Base-by-base conservation (phyloP, 2,329 filamentous ascomycete genomes). In the Didymella pinodella region DNA sequence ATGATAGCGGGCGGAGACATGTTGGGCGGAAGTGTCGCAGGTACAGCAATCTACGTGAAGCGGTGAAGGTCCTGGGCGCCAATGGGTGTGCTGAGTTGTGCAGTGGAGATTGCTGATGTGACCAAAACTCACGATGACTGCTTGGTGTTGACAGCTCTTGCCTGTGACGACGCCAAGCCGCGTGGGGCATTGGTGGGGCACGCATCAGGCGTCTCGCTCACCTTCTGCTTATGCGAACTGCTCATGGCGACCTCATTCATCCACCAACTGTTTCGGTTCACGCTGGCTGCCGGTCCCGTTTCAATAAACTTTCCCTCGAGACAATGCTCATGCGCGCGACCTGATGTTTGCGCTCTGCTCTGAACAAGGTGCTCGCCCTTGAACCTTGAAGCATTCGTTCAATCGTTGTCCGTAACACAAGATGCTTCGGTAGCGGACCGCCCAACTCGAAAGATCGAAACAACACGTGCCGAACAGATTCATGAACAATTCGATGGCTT, bases 1-100 rank as follows among this genome's bases (percentile, higher is more conserved):
- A 99, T 97, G 78, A 99, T 97, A 47, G 95, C 91, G 63, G 89
- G 88, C 25, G 94, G 95, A 57, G 92, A 84, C 94, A 98, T 98
- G 61, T 41, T 82, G 71, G 67, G 68, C 64, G 68, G 68, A 20
- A 57, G 29, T 53, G 47, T 59, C 41, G 43, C 28, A 36, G 56
- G 22, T 48, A 48, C 14, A 20, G 14, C 2, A 8, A 26, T 16
- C 20, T 44, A 7, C 25, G 10, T 16, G 48, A 46, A 14, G 54
- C 41, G 54, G 58, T 40, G 54, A 57, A 54, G n/a, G 22, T 47
- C 31, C 41, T 20, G 28, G 54, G 63, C 61, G 59, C 64, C 67
- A 68, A 71, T 67, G 49, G 63, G 45, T 28, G 46, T 25, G 56
- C 63, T 50, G 64, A 59, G 18, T 11, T 44, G 40, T 45, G 56